phyloP scores from a whole-genome alignment of 2,329 filamentous ascomycete species.

The Fusarium sp. region DNA sequence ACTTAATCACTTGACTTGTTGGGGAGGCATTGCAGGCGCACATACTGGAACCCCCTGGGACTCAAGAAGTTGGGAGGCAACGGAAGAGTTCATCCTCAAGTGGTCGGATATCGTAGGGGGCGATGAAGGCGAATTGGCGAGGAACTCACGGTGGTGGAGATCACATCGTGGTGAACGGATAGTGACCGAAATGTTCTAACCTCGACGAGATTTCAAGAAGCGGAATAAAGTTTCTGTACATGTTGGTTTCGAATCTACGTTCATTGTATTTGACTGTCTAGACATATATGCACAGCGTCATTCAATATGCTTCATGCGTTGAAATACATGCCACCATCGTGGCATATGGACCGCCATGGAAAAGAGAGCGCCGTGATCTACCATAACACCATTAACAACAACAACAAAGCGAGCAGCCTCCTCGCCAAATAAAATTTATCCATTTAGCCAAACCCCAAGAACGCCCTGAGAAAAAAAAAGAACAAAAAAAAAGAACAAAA shows the following conservation, averaged over 20 bases:
- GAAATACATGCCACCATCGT: conserved; percentile 6
- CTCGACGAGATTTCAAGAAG: neutral
- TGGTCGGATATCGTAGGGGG: conserved; percentile 43
- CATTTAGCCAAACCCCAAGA: conserved; percentile 5
- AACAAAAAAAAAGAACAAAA: neutral
- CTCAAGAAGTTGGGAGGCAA: conserved; percentile 44
- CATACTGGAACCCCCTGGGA: conserved; percentile 45
- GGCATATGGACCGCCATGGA: neutral
- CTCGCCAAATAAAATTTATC: conserved; percentile 12
- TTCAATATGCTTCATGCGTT: conserved; percentile 11
- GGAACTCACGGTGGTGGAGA: conserved; percentile 44
- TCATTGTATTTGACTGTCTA: conserved; percentile 32
- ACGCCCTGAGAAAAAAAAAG: neutral
- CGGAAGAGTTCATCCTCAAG: conserved; percentile 42
- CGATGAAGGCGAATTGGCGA: conserved; percentile 42
- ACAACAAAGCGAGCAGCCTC: conserved; percentile 3
- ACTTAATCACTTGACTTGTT: conserved; percentile 43
- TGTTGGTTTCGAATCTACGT: conserved; percentile 13
- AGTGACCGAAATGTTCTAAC: conserved; percentile 29
- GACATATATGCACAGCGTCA: conserved; percentile 10
- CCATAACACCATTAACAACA: conserved; percentile 27
- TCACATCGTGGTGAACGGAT: conserved; percentile 40
- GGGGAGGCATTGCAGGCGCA: conserved; percentile 39
- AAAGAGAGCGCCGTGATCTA: conserved; percentile 33
- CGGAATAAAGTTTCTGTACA: neutral